phyloP scores from a whole-genome alignment of 2,329 filamentous ascomycete genomes.

The Pseudopyrenochaeta lycopersici region DNA sequence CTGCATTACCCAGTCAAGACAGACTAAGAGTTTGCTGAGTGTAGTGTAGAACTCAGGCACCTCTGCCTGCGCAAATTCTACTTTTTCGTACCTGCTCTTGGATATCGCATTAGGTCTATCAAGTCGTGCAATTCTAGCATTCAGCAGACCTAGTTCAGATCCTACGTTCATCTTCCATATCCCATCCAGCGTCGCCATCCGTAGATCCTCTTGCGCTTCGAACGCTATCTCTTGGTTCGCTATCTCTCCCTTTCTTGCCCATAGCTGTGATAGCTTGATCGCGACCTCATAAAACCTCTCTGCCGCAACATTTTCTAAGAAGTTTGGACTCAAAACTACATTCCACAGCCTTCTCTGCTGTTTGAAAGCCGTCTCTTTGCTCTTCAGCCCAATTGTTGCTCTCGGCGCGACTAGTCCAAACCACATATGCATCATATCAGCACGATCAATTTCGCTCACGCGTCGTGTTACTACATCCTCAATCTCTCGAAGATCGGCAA shows the following conservation, averaged over 20 bases:
- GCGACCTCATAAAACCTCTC: not conserved
- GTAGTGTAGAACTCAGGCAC: conserved; percentile 7
- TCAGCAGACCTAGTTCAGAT: conserved; percentile 7
- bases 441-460: conserved; percentile 9
- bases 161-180: conserved; percentile 13
- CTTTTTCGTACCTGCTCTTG: not conserved
- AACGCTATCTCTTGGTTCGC: not conserved
- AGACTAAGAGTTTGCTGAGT: not conserved
- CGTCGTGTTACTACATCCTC: conserved; percentile 9
- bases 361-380: not conserved
- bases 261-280: conserved; percentile 1
- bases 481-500: conserved; percentile 9
- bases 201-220: conserved; percentile 1
- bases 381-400: conserved; percentile 12
- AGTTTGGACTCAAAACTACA: conserved; percentile 1
- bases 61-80: not conserved
- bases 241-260: conserved; percentile 1
- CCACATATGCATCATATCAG: conserved; percentile 10
- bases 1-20: conserved; percentile 9
- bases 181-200: conserved; percentile 9
- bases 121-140: not conserved
- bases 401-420: conserved; percentile 9
- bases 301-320: conserved; percentile 4
- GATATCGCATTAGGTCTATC: not conserved
- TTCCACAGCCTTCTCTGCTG: conserved; percentile 12